phyloP scores from a whole-genome alignment of 2,329 filamentous ascomycete genomes.

The Akanthomyces muscarius region DNA sequence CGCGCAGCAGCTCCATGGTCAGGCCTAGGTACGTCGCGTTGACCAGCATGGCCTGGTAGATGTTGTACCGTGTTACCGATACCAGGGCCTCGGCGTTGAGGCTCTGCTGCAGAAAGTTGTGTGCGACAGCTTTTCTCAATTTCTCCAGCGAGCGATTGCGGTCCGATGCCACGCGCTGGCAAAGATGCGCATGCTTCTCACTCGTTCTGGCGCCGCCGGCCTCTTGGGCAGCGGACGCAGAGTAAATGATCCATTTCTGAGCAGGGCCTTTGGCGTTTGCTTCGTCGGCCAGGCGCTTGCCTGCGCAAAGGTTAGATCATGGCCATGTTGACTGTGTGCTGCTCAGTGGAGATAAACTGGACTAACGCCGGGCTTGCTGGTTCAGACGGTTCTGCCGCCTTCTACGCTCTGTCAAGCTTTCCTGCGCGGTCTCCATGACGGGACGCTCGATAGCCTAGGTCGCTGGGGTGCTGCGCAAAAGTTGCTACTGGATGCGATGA shows the following conservation, averaged over 20 bases:
- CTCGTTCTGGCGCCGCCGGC: background rate
- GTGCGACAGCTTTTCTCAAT: background rate
- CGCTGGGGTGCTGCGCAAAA: too few species aligned
- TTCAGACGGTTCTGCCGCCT: constrained; percentile 19
- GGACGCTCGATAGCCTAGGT: too few species aligned
- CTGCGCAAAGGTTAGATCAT: background rate
- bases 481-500: too few species aligned
- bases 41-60: background rate
- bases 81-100: background rate
- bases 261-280: background rate
- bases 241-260: constrained; percentile 10
- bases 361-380: constrained; percentile 20
- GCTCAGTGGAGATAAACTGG: background rate
- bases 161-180: background rate
- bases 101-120: background rate
- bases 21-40: background rate
- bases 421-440: too few species aligned
- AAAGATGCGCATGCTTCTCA: background rate
- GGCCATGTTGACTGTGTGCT: background rate
- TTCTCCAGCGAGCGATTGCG: background rate
- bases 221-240: background rate
- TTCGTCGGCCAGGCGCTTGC: background rate
- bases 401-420: constrained; percentile 6
- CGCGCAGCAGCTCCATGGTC: background rate
- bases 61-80: background rate